Evolutionary conservation across 2,329 filamentous ascomycete species (phyloP), one percentile per base, ranked within the genome.

Genomic region (Trichoderma sp.): DNA sequence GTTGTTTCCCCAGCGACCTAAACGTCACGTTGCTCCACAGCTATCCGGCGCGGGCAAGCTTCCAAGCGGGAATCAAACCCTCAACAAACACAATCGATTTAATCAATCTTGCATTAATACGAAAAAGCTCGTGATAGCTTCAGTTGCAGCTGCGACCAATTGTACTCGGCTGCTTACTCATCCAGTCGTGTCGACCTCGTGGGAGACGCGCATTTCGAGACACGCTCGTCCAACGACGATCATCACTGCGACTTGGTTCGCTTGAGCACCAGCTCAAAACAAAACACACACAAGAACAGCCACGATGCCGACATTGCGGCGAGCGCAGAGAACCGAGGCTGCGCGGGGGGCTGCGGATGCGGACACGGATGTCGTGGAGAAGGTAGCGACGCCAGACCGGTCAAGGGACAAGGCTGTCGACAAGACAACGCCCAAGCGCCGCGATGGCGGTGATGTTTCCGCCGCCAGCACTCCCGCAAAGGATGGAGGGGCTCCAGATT

Each of bases 1-100:
- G 73, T 9, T 43, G 77, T 79, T 79, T 77, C 76, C 76, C 75
- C 71, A 76, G 76, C 77, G 77, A 78, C 76, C 69, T 57, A 73
- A 73, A 77, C 76, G 76, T 78, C 77, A 78, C 71, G 71, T 72
- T 69, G 65, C 71, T 64, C 66, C 66, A 70, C 67, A 59, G n/a
- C 23, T 39, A 26, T 53, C 66, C 66, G 66, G 55, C 57, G 57
- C 28, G 32, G 66, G 30, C 55, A 62, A 59, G 66, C 71, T 73
- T 65, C 36, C 64, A 15, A 28, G 55, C 23, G 55, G 58, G 39
- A 53, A 39, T 23, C 50, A 28, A 53, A 53, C 59, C 53, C 59
- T 65, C 58, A 65, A 63, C 58, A 70, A 64, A 58, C 43, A 71
- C 50, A 47, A 20, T 34, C 58, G 30, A 63, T 63, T 62, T 50